Conservation (phyloP, 768 basidiomycete genomes). For the Crepidotus variabilis region DNA sequence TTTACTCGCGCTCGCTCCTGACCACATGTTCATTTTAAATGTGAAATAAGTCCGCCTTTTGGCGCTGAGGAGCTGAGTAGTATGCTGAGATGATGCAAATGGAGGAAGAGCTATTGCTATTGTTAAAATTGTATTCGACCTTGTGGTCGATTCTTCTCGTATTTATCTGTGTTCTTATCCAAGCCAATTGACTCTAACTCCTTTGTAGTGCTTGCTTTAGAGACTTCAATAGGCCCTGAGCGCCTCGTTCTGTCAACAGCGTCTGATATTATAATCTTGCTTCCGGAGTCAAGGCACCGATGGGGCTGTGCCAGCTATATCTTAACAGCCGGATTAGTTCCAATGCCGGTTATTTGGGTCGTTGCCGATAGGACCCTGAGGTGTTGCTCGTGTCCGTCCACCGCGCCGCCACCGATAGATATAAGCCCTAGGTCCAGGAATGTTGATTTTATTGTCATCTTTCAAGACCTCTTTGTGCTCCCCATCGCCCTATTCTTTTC, state of each 20-base stretch:
- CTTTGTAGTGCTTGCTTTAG: not conserved
- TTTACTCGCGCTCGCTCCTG: too few species aligned
- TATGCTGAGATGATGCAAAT: not conserved
- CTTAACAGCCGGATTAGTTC: not conserved
- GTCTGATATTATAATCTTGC: not conserved
- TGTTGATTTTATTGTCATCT: not conserved
- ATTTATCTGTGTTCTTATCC: not conserved
- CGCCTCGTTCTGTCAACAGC: not conserved
- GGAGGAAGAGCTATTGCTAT: not conserved
- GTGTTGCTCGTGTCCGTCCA: not conserved
- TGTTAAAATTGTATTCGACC: not conserved
- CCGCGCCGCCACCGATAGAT: not conserved
- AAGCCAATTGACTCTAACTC: not conserved
- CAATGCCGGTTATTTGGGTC: not conserved
- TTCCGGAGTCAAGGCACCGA: not conserved
- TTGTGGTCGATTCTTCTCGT: not conserved
- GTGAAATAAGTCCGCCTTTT: not conserved
- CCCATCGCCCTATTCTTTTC: not conserved
- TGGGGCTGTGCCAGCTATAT: not conserved
- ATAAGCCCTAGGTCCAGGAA: not conserved
- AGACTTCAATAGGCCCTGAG: not conserved
- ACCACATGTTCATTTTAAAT: not conserved
- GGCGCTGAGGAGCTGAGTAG: not conserved
- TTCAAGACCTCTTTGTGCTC: not conserved
- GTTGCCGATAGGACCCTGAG: not conserved